A percentile compares a stretch with the other conserved stretches of the same genome.
phyloP scores from a whole-genome alignment of 345 rosid genomes.

The Dimocarpus longan region DNA sequence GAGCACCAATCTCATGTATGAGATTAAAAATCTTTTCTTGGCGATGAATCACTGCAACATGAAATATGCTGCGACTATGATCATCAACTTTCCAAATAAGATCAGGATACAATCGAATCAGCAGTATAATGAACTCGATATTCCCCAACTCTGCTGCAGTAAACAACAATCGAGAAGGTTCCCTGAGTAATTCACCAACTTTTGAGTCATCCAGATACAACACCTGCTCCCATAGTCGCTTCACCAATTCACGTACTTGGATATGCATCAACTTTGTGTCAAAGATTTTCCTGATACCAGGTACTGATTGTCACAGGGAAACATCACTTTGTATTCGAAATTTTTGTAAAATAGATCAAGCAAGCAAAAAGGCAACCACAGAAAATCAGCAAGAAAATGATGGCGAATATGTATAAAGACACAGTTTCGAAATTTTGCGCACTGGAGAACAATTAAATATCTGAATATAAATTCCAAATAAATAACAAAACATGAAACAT shows the following conservation, averaged over 20 bases:
- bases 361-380: not conserved
- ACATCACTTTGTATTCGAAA: constrained; percentile 17
- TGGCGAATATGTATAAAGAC: no score
- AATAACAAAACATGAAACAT: not conserved
- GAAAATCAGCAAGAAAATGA: not conserved
- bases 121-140: constrained; percentile 34
- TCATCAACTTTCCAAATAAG: constrained; percentile 39
- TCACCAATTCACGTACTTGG: constrained; percentile 36
- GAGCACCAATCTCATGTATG: constrained; percentile 32
- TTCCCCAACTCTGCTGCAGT: constrained; percentile 43
- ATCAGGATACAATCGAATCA: constrained; percentile 32
- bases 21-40: constrained; percentile 33
- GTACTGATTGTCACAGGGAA: constrained; percentile 32
- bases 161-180: constrained; percentile 34
- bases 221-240: constrained; percentile 32
- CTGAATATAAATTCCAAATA: constrained; percentile 8
- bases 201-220: constrained; percentile 32
- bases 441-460: no score
- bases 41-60: constrained; percentile 37
- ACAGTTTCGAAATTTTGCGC: no score
- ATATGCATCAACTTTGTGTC: constrained; percentile 25
- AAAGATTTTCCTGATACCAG: constrained; percentile 23
- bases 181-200: constrained; percentile 27
- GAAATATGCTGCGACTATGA: constrained; percentile 36
- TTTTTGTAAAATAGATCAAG: constrained; percentile 18